Conservation (phyloP, 345 rosid species). For the Citrus trifoliata region DNA sequence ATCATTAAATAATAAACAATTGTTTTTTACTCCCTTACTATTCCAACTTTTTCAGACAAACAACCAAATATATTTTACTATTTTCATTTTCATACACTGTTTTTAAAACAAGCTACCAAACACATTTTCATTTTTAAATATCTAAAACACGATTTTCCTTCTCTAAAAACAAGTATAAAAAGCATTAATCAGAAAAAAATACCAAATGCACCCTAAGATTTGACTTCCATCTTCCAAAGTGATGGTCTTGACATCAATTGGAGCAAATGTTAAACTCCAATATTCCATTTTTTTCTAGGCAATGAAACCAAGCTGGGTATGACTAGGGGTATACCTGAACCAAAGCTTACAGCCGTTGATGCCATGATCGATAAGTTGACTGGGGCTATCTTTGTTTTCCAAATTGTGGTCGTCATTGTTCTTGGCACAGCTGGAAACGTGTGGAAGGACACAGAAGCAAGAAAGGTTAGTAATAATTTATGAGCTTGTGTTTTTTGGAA, state of each 20-base stretch:
- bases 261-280: slow-evolving; percentile 1
- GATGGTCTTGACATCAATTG: slow-evolving; percentile 6
- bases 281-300: slow-evolving; percentile 38
- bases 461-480: slow-evolving; percentile 53
- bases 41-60: no score
- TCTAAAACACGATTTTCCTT: no score
- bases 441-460: slow-evolving; percentile 98
- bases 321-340: slow-evolving; percentile 97
- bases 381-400: slow-evolving; percentile 97
- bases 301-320: slow-evolving; percentile 98
- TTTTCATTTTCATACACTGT: no score
- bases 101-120: no score
- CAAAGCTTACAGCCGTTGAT: slow-evolving; percentile 98
- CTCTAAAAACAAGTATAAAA: no score
- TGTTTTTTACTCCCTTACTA: no score
- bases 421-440: slow-evolving; percentile 95
- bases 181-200: no score
- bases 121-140: no score
- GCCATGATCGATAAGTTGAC: slow-evolving; percentile 99
- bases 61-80: no score
- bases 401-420: slow-evolving; percentile 92
- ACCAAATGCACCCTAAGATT: not conserved
- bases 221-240: slow-evolving; percentile 1
- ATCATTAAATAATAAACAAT: no score
- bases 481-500: slow-evolving; percentile 12